These are phyloP conservation scores for Colletotrichum paranaense DNA, from an alignment of 2,329 filamentous ascomycete genomes.

Conservation along the genomic window DNA sequence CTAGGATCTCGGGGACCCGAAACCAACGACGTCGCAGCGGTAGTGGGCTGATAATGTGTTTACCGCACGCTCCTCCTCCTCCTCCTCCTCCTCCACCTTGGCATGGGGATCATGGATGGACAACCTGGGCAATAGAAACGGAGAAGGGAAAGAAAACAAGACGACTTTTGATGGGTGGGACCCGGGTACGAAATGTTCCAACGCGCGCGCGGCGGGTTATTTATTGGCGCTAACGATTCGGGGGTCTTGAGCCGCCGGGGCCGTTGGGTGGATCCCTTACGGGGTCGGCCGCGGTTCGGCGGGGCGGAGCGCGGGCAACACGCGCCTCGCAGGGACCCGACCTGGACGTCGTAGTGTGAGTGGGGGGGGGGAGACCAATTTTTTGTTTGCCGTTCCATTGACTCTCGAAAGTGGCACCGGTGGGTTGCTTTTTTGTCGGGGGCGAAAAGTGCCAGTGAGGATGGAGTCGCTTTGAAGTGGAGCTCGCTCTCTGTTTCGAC, in stretches of 20 bases:
- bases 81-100: background rate
- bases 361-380: too few relatives aligned
- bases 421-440: background rate
- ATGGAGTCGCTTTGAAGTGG: background rate
- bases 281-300: background rate
- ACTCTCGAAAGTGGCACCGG: too few relatives aligned
- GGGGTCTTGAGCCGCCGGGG: constrained; percentile 8
- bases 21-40: constrained; percentile 21
- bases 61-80: background rate
- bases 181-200: background rate
- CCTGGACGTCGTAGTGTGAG: too few relatives aligned
- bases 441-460: background rate
- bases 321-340: too few relatives aligned
- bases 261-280: background rate
- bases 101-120: background rate
- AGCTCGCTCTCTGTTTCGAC: too few relatives aligned
- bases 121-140: too few relatives aligned
- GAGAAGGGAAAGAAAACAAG: background rate
- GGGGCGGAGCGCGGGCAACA: too few relatives aligned
- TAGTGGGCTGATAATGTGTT: constrained; percentile 14
- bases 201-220: background rate
- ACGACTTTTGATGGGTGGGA: background rate
- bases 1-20: background rate
- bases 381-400: too few relatives aligned
- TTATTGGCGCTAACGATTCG: constrained; percentile 16